phyloP scores from a whole-genome alignment of 202 grass and related monocot genomes.

The Zoysia matrella region DNA sequence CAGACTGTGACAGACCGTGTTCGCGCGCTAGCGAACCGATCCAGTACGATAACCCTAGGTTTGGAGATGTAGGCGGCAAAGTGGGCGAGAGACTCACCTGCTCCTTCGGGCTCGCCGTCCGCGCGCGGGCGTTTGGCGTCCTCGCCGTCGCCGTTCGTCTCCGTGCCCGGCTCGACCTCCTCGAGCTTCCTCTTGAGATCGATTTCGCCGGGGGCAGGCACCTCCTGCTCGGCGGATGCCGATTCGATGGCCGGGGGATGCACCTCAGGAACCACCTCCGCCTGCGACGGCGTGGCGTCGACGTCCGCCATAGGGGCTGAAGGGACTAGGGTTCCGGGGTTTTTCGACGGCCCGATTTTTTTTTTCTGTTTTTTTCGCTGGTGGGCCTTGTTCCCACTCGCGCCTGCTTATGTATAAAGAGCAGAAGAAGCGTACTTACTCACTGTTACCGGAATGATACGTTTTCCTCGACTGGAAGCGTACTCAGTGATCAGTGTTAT shows the following conservation, averaged over 20 bases:
- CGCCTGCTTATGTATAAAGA: too few relatives aligned
- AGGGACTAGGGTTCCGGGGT: slow-evolving; percentile 35
- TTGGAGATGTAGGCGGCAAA: neutral
- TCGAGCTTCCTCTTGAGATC: slow-evolving; percentile 80
- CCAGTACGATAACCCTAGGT: slow-evolving; percentile 3
- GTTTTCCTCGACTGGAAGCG: too few relatives aligned
- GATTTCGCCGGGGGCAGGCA: slow-evolving; percentile 18
- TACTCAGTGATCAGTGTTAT: too few relatives aligned
- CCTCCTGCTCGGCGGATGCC: neutral
- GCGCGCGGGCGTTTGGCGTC: slow-evolving; percentile 55
- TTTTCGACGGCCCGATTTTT: too few relatives aligned
- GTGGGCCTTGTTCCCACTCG: too few relatives aligned
- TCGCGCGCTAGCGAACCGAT: neutral
- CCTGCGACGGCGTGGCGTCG: slow-evolving; percentile 43
- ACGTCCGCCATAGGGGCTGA: slow-evolving; percentile 54
- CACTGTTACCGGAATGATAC: too few relatives aligned
- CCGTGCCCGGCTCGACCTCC: slow-evolving; percentile 36
- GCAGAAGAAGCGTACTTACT: too few relatives aligned
- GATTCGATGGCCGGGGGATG: neutral
- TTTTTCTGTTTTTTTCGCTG: too few relatives aligned
- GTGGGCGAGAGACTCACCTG: slow-evolving; percentile 40
- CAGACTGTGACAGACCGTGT: neutral
- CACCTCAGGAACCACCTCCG: slow-evolving; percentile 15
- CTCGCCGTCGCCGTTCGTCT: slow-evolving; percentile 40
- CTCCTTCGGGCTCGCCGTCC: slow-evolving; percentile 25